Evolutionary conservation across 2,329 filamentous ascomycete genomes (phyloP).

Genomic region (Xylaria sp.): DNA sequence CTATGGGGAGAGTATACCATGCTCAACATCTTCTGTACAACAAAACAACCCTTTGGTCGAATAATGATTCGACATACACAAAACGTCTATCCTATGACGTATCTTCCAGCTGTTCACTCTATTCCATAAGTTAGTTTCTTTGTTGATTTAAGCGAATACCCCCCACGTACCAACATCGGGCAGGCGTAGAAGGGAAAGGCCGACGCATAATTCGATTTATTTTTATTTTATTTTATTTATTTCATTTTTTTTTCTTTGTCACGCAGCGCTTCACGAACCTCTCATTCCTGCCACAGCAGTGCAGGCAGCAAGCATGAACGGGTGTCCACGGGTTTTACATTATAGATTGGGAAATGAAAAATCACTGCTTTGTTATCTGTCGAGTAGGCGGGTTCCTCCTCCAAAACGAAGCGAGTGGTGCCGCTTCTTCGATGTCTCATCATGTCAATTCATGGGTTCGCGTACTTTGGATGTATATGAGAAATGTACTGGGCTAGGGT

Average conservation of each 20-base stretch:
- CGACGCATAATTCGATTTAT: conserved; percentile 23
- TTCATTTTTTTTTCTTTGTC: conserved; percentile 20
- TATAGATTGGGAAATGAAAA: conserved; percentile 30
- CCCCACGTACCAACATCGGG: conserved; percentile 15
- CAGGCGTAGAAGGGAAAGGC: conserved; percentile 23
- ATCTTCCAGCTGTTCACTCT: neutral
- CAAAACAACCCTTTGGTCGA: conserved; percentile 25
- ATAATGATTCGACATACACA: conserved; percentile 32
- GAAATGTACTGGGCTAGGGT: conserved; percentile 1
- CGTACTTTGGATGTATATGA: conserved; percentile 15
- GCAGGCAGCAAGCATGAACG: conserved; percentile 25
- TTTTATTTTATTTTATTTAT: no score
- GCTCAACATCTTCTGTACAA: conserved; percentile 26
- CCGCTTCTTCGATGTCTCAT: conserved; percentile 6
- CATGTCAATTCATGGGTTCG: conserved; percentile 8
- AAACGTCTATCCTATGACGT: conserved; percentile 24
- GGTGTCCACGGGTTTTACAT: conserved; percentile 25
- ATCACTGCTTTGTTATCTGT: neutral
- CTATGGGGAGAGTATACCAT: conserved; percentile 38
- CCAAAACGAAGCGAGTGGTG: conserved; percentile 5
- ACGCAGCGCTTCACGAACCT: conserved; percentile 25
- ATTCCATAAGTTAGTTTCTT: conserved; percentile 7
- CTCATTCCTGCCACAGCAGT: conserved; percentile 8
- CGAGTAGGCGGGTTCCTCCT: conserved; percentile 27
- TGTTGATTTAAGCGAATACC: conserved; percentile 26